Percentiles rank a stretch among this genome's conserved stretches.
These are phyloP conservation scores for Lactarius indigo DNA, from an alignment of 768 basidiomycete genomes.

Conservation along the genomic window DNA sequence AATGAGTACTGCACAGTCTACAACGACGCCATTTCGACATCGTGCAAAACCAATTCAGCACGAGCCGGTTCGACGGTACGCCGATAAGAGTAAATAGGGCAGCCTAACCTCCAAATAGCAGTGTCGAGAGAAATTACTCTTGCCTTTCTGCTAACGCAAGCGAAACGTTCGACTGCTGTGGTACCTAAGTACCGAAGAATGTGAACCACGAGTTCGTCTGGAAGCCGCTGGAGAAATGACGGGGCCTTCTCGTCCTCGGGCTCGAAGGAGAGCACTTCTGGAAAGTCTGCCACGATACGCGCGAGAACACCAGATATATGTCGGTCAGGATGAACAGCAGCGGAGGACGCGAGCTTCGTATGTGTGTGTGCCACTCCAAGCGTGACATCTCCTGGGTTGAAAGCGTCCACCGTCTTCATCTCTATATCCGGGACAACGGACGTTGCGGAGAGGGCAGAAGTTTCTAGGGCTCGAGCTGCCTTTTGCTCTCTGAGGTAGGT, in stretches of 20 bases:
- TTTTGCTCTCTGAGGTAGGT: conserved; percentile 52
- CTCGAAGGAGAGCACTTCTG: conserved; percentile 50
- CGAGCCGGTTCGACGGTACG: background rate
- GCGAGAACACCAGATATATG: conserved; percentile 43
- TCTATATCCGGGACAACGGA: background rate
- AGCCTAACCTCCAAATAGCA: conserved; percentile 68
- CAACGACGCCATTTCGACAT: background rate
- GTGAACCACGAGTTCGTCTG: conserved; percentile 70
- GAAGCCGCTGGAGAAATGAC: conserved; percentile 55
- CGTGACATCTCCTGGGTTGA: conserved; percentile 8
- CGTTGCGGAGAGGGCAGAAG: background rate
- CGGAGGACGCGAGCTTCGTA: conserved; percentile 12
- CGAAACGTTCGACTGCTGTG: conserved; percentile 74
- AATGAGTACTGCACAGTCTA: conserved; percentile 11
- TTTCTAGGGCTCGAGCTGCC: conserved; percentile 1
- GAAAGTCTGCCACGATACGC: conserved; percentile 47
- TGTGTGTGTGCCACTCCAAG: background rate
- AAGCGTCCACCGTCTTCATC: background rate
- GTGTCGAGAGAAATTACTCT: conserved; percentile 67
- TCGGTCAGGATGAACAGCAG: conserved; percentile 18
- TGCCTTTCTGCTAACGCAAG: conserved; percentile 65
- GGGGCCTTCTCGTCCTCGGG: conserved; percentile 65
- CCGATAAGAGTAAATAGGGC: conserved; percentile 1
- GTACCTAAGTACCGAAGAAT: conserved; percentile 67
- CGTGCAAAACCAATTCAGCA: background rate